Base-by-base conservation (phyloP, 305 asterid species). In the Lippia alba region DNA sequence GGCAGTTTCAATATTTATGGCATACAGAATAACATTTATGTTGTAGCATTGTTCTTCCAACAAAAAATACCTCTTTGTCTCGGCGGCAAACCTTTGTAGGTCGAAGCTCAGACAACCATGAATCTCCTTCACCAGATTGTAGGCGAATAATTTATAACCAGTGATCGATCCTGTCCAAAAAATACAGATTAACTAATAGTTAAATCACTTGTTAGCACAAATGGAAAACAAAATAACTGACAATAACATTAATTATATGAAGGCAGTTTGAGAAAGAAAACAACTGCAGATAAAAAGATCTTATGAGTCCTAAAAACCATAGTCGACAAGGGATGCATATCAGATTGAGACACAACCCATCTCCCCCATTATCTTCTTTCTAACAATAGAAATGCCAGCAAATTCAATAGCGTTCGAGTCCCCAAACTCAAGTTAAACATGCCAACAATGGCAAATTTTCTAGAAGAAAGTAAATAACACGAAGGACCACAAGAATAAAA, bases 371-470 rank as follows among this genome's bases (percentile, higher is more conserved):
- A n/a, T 36, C 45, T 18, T 24, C 56, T 32, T 16, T 48, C 56
- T 36, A 16, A 24, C 12, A 34, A 12, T 32, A 60, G 60, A 65
- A 39, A 49, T 50, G 49, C 39, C 48, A 59, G 55, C 71, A 5
- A 63, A 59, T 60, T 51, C 6, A 50, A 14, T 60, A 66, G 45
- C 66, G 46, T 69, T 11, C 8, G 44, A 56, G 34, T 8, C 49
- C 46, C 39, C 33, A 50, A 57, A 72, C 30, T 71, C 24, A 57
- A 67, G 33, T 16, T 40, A 40, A 69, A 63, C 56, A 44, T 32
- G 58, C 34, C 33, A 66, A 39, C 19, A 24, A 39, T 36, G 49
- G 41, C n/a, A 48, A 56, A 32, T 51, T 55, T 33, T 12, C 20
- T 8, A 45, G 12, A 54, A 9, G 4, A 40, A 14, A 24, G 73